Conservation (phyloP, 1,139 yeast species). For the Kodamaea sp. region DNA sequence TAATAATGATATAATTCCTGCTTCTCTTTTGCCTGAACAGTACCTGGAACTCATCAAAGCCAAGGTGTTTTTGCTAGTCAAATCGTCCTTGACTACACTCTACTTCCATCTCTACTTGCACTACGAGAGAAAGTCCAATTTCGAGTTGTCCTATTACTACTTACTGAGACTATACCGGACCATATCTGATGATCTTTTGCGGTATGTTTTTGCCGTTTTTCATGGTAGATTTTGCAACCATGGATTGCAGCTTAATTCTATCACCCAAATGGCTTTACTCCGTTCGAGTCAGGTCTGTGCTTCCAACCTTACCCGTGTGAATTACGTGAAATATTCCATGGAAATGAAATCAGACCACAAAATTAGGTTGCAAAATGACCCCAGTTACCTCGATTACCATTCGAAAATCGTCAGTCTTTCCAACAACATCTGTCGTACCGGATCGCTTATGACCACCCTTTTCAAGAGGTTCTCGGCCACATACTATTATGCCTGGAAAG, state of each 20-base stretch:
- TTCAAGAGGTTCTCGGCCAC: slow-evolving; percentile 27
- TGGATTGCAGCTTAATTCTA: slow-evolving; percentile 29
- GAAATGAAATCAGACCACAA: slow-evolving; percentile 17
- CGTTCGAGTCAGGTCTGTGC: slow-evolving; percentile 25
- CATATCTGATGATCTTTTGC: slow-evolving; percentile 21
- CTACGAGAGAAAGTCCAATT: slow-evolving; percentile 26
- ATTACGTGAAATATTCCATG: slow-evolving; percentile 16
- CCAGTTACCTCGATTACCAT: slow-evolving; percentile 14
- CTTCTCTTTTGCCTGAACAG: slow-evolving; percentile 6
- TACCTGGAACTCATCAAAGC: slow-evolving; percentile 6
- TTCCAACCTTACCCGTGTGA: slow-evolving; percentile 26
- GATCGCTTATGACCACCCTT: slow-evolving; percentile 9
- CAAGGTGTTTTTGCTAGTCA: slow-evolving; percentile 17
- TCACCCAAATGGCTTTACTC: slow-evolving; percentile 26
- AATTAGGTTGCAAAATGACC: slow-evolving; percentile 12
- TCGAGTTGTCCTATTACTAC: slow-evolving; percentile 29
- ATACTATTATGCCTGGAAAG: slow-evolving; percentile 58
- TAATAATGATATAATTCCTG: slow-evolving; percentile 6
- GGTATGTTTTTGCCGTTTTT: slow-evolving; percentile 22
- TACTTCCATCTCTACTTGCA: slow-evolving; percentile 24
- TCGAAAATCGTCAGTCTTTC: slow-evolving; percentile 8
- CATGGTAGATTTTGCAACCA: slow-evolving; percentile 25
- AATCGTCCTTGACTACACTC: slow-evolving; percentile 18
- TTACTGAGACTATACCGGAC: slow-evolving; percentile 22
- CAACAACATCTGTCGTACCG: slow-evolving; percentile 3